Evolutionary conservation across 2,329 filamentous ascomycete species (phyloP), one percentile per base, ranked within the genome.

Genomic region (Paraconiothyrium sp.): DNA sequence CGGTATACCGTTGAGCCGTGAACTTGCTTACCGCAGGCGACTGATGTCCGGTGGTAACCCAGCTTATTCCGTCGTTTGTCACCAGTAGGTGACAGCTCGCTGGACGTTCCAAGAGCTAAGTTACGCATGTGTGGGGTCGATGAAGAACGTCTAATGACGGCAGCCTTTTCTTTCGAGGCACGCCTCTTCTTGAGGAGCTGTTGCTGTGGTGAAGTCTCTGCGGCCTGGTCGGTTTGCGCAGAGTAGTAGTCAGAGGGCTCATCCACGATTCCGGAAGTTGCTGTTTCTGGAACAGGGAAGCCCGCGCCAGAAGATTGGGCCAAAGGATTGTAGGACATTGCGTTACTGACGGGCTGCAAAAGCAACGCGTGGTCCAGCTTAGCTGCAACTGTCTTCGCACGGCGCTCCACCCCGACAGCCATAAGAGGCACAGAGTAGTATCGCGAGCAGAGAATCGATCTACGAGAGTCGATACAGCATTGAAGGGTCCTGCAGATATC

Each of bases 11-110:
- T 8, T 27, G n/a, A 20, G 9, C 30, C 10, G 8, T 7, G 4
- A 20, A 13, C 5, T 61, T 60, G 89, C 94, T 88, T 86, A 98
- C 94, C 91, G 83, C 94, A 98, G 70, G 94, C 95, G 71, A 97
- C 92, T 48, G 94, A 96, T 39, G 93, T 97, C 74, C 94, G 89
- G 82, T 97, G 94, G 77, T 98, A 98, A 43, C 94, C 94, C 63
- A 98, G 85, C 80, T 97, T 97, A 79, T 97, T 97, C 75, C 94
- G 89, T 75, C 89, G 88, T 76, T 91, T 91, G 70, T 91, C 87
- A 39, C 86, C 84, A 47, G 78, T 79, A 55, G 82, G 81, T 63
- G 82, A 83, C 65, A 84, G 72, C 41, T 80, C 79, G 70, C 77
- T 76, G 46, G 75, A 73, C 39, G 76, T 78, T 39, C 69, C 67